Evolutionary conservation across 371 early-diverging fungal genomes (phyloP), one percentile per base, ranked within the genome.

Genomic region (Chytridium lagenaria): DNA sequence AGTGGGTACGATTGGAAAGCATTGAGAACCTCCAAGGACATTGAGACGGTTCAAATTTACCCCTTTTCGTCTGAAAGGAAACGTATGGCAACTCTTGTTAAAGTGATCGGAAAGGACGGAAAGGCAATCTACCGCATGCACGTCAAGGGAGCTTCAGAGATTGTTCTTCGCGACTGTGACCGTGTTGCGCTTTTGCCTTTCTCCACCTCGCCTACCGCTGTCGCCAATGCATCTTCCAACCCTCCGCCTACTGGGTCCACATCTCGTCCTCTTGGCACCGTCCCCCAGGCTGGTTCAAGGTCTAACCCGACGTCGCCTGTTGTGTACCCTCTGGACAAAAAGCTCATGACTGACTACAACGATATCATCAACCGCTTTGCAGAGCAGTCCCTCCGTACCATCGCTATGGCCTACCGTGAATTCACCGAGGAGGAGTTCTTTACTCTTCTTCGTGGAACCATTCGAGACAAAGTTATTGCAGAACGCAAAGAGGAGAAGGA

Each of bases 41-140:
- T 90, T n/a, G 71, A 78, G 40, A 76, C 90, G 22, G 87, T 87
- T 2, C 87, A 90, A 59, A 70, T 90, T 19, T 91, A 82, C 52
- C 94, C 94, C 1, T 96, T 96, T 82, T 90, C 89, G 33, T 93
- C 93, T n/a, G 91, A 92, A 39, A 86, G 89, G 49, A 96, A 97
- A 81, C 85, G 91, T 51, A 96, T 96, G 96, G 84, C 92, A 22
- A 92, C 92, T 2, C 83, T 93, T 19, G 82, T 77, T 10, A 31
- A 40, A 23, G 34, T 19, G 15, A 40, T 74, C n/a, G 64, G 67
- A 26, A 23, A 34, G 15, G 49, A 34, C 22, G 38, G 33, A 16
- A 49, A 49, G 52, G 26, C 52, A 2, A 31, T 81, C 66, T 93
- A 89, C 77, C 86, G 92, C 28, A 69, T 92, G 1, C 90, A 90